phyloP scores from a whole-genome alignment of 2,329 filamentous ascomycete species.

The Penicillium psychrosexuale region DNA sequence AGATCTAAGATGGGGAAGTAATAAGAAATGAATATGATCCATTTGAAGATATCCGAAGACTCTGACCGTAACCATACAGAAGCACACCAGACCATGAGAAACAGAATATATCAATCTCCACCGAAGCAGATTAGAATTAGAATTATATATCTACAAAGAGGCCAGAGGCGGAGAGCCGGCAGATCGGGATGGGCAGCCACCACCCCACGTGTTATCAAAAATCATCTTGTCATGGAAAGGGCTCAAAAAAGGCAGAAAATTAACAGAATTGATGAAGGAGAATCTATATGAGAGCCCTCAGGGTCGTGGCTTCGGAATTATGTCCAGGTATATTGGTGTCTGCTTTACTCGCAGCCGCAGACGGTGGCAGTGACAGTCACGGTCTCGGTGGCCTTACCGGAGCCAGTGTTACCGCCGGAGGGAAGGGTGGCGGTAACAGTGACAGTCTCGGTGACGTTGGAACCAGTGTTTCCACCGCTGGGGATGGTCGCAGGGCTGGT shows the following conservation, averaged over 20 bases:
- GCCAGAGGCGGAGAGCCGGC: slow-evolving; percentile 10
- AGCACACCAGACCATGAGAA: slow-evolving; percentile 2
- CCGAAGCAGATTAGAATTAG: slow-evolving; percentile 30
- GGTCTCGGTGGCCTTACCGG: slow-evolving; percentile 15
- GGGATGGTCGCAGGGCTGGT: slow-evolving; percentile 16
- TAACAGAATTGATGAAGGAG: background rate
- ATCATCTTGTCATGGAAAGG: slow-evolving; percentile 20
- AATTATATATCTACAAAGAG: slow-evolving; percentile 36
- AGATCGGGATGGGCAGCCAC: slow-evolving; percentile 6
- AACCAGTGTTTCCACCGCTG: slow-evolving; percentile 15
- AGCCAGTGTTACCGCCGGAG: slow-evolving; percentile 13
- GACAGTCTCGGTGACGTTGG: slow-evolving; percentile 17
- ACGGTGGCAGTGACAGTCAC: slow-evolving; percentile 18
- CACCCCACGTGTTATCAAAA: background rate
- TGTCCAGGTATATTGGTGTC: background rate
- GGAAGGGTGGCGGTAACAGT: slow-evolving; percentile 4
- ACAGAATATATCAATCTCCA: slow-evolving; percentile 6
- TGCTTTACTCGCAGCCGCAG: slow-evolving; percentile 23
- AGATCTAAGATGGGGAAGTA: background rate
- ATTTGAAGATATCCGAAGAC: slow-evolving; percentile 16
- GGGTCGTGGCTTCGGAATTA: background rate
- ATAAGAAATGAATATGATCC: slow-evolving; percentile 29
- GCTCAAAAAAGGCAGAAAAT: background rate
- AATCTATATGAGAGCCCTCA: background rate
- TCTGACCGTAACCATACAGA: background rate